These are phyloP conservation scores for Prunus campanulata DNA, from an alignment of 306 rosid species.

Conservation along the genomic window DNA sequence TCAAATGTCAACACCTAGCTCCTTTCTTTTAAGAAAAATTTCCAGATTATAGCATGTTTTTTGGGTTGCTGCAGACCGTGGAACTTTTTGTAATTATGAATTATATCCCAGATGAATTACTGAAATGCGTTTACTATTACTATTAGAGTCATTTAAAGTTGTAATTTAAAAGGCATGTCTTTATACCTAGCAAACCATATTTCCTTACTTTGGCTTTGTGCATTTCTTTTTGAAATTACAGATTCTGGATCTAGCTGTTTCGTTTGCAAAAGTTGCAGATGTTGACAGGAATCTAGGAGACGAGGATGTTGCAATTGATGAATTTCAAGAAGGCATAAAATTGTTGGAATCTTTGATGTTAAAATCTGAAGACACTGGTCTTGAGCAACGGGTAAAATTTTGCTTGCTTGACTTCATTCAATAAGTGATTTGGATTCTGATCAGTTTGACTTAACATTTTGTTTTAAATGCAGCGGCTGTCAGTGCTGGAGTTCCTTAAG, in stretches of 20 bases:
- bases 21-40: not conserved
- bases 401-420: constrained; percentile 1
- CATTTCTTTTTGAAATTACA: constrained; percentile 29
- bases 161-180: not conserved
- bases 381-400: constrained; percentile 65
- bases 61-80: not conserved
- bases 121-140: not conserved
- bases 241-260: constrained; percentile 82
- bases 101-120: not conserved
- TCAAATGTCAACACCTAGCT: not conserved
- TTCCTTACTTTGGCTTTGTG: constrained; percentile 23
- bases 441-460: not conserved
- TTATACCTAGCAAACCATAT: not conserved
- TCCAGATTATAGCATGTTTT: not conserved
- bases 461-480: constrained; percentile 45
- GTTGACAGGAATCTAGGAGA: constrained; percentile 81
- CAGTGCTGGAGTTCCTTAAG: constrained; percentile 73
- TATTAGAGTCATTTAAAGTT: not conserved
- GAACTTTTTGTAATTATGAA: not conserved
- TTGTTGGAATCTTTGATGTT: constrained; percentile 61
- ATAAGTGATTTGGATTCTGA: not conserved
- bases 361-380: constrained; percentile 58
- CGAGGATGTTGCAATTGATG: constrained; percentile 66
- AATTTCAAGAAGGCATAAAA: constrained; percentile 83
- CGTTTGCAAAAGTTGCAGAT: constrained; percentile 93